A percentile compares a stretch with the other conserved stretches of the same genome.
Conservation (phyloP, 2,329 filamentous ascomycete genomes). For the Botrytis hyacinthi region DNA sequence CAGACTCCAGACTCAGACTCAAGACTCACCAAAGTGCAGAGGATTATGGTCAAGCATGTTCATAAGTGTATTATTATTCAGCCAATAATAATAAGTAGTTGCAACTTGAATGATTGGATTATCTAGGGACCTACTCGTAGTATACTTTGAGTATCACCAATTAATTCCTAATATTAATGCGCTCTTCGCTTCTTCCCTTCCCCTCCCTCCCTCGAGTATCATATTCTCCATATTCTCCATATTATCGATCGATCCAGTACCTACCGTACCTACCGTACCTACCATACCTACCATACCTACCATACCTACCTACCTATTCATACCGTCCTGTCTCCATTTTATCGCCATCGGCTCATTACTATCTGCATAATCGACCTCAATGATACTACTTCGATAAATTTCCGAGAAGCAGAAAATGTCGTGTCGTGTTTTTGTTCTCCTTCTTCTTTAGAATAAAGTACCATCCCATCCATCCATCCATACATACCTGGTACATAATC, state of each 20-base stretch:
- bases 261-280: background rate
- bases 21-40: background rate
- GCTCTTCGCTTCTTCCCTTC: background rate
- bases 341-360: background rate
- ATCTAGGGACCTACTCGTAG: too few relatives aligned
- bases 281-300: background rate
- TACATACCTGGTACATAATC: background rate
- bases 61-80: too few relatives aligned
- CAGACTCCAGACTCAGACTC: background rate
- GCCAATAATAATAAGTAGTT: too few relatives aligned
- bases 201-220: background rate
- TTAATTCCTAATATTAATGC: background rate
- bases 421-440: background rate
- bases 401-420: background rate
- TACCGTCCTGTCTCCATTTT: background rate
- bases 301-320: background rate
- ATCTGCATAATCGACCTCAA: background rate
- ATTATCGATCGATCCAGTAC: background rate
- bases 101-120: background rate
- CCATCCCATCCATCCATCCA: background rate
- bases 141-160: background rate
- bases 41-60: background rate
- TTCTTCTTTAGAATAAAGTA: background rate
- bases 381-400: background rate
- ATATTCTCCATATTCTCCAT: background rate